Percentiles rank a stretch among this genome's conserved stretches.
phyloP scores from a whole-genome alignment of 2,329 filamentous ascomycete species.

The Paecilomyces formosus region DNA sequence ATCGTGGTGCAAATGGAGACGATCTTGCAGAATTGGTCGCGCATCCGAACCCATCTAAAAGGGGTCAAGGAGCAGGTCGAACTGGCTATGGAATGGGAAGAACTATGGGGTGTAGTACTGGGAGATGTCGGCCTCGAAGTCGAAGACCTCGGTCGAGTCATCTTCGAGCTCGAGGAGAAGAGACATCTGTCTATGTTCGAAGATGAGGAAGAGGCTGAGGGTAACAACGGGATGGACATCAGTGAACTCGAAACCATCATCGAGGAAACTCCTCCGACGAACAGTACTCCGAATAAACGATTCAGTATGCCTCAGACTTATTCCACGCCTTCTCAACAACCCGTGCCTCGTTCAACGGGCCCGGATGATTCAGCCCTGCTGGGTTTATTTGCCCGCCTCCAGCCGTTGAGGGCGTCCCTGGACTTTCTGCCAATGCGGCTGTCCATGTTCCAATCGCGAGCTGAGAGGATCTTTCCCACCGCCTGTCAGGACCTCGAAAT shows the following conservation, averaged over 20 bases:
- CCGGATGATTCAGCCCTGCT: constrained; percentile 84
- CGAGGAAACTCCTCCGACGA: constrained; percentile 65
- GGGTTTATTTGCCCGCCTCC: constrained; percentile 89
- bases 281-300: constrained; percentile 52
- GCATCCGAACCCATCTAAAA: constrained; percentile 69
- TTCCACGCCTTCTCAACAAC: constrained; percentile 38
- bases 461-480: constrained; percentile 72
- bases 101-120: constrained; percentile 87
- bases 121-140: constrained; percentile 89
- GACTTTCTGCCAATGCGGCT: constrained; percentile 95
- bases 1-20: constrained; percentile 85
- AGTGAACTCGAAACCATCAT: constrained; percentile 89
- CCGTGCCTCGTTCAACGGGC: constrained; percentile 38
- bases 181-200: constrained; percentile 69
- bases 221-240: constrained; percentile 58
- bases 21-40: constrained; percentile 76
- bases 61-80: constrained; percentile 85
- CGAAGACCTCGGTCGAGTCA: constrained; percentile 67
- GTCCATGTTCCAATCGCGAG: constrained; percentile 74
- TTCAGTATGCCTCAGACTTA: constrained; percentile 60
- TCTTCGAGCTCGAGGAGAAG: constrained; percentile 98
- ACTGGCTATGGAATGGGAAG: constrained; percentile 98
- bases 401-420: constrained; percentile 82
- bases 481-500: constrained; percentile 83
- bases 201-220: constrained; percentile 49